These are phyloP conservation scores for Curvularia spicifera DNA, from an alignment of 2,329 filamentous ascomycete species.

Conservation along the genomic window DNA sequence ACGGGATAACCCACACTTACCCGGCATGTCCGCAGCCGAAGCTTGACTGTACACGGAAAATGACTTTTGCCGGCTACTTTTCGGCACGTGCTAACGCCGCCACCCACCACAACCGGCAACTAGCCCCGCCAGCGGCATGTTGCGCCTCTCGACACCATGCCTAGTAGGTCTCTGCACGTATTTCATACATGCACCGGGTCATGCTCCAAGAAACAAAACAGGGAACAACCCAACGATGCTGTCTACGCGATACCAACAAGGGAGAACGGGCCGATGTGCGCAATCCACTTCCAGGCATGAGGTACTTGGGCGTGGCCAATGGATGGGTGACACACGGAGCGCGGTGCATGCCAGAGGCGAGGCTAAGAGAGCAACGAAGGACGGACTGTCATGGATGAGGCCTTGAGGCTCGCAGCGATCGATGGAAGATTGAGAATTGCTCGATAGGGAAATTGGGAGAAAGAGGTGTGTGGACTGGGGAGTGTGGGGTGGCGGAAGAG, in stretches of 20 bases:
- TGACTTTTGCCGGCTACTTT: background rate
- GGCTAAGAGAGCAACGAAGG: background rate
- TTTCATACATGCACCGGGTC: constrained; percentile 6
- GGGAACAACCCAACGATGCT: constrained; percentile 10
- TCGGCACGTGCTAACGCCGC: constrained; percentile 5
- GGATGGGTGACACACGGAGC: constrained; percentile 1
- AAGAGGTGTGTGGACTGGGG: background rate
- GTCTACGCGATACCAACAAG: constrained; percentile 7
- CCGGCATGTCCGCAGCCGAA: background rate
- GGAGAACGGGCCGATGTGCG: background rate
- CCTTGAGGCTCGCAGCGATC: constrained; percentile 26
- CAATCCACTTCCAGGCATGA: constrained; percentile 1
- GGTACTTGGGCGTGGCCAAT: constrained; percentile 1
- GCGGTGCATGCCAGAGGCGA: constrained; percentile 2
- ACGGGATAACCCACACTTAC: constrained; percentile 1
- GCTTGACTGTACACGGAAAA: background rate
- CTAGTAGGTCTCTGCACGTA: constrained; percentile 6
- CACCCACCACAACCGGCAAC: background rate
- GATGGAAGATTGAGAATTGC: constrained; percentile 14
- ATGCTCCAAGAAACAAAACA: constrained; percentile 2
- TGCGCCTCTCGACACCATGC: background rate
- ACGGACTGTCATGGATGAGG: constrained; percentile 24
- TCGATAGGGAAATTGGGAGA: constrained; percentile 14
- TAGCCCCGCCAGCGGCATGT: constrained; percentile 2
- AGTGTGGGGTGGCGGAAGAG: background rate